Evolutionary conservation across 2,329 filamentous ascomycete species (phyloP).

Genomic region (Trichoderma oligosporum): DNA sequence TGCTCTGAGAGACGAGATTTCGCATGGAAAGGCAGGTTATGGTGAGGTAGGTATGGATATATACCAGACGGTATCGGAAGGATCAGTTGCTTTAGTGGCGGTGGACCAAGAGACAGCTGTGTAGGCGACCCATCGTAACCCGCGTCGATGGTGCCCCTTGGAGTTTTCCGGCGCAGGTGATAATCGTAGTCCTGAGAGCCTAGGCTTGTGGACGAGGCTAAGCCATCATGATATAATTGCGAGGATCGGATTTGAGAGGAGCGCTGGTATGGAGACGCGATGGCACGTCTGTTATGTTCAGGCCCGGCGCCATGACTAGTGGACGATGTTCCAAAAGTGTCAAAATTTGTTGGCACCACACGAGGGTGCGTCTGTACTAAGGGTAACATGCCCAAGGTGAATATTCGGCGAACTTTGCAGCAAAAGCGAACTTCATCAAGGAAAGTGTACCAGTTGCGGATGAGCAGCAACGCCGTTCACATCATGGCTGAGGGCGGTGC

Average conservation of each 20-base stretch:
- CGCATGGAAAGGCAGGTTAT: constrained; percentile 17
- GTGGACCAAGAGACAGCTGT: constrained; percentile 68
- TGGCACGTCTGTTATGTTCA: constrained; percentile 28
- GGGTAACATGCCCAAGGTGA: constrained; percentile 43
- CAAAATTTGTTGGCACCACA: constrained; percentile 44
- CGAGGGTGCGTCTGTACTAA: constrained; percentile 50
- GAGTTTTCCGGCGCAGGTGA: constrained; percentile 85
- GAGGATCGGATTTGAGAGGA: constrained; percentile 35
- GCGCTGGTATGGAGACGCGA: constrained; percentile 25
- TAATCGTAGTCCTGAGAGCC: constrained; percentile 55
- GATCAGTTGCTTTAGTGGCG: constrained; percentile 78
- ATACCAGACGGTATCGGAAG: constrained; percentile 51
- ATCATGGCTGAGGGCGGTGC: constrained; percentile 38
- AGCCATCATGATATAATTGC: constrained; percentile 26
- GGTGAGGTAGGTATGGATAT: constrained; percentile 20
- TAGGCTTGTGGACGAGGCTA: constrained; percentile 20
- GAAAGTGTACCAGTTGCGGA: constrained; percentile 29
- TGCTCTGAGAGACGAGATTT: not conserved
- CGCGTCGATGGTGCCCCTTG: constrained; percentile 85
- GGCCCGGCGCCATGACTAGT: constrained; percentile 22
- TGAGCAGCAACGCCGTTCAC: constrained; percentile 36
- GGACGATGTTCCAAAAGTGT: constrained; percentile 30
- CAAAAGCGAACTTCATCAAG: constrained; percentile 25
- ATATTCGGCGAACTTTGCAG: constrained; percentile 7
- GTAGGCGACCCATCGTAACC: constrained; percentile 83